These are phyloP conservation scores for Epichloe baconii DNA, from an alignment of 2,329 filamentous ascomycete species.

Conservation along the genomic window DNA sequence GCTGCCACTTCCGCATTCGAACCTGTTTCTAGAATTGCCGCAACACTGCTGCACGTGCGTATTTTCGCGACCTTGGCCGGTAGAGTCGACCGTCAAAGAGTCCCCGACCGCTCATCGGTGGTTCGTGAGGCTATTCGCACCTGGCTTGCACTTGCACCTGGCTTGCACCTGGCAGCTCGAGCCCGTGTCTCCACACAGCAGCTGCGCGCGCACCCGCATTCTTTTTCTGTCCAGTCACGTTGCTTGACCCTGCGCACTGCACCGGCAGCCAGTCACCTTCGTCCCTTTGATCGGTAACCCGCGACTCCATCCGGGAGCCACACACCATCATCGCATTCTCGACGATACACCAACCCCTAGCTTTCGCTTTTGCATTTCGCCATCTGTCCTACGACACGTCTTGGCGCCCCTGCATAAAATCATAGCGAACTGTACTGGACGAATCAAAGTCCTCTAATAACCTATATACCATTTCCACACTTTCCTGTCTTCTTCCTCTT, in stretches of 20 bases:
- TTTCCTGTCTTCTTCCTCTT: background rate
- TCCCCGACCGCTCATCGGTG: constrained; percentile 10
- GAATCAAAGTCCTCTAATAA: background rate
- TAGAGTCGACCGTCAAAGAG: constrained; percentile 5
- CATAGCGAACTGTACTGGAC: background rate
- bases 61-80: constrained; percentile 9
- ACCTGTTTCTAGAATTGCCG: constrained; percentile 12
- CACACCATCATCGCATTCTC: constrained; percentile 1
- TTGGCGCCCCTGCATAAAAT: background rate
- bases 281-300: background rate
- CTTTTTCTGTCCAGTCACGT: constrained; percentile 12
- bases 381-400: background rate
- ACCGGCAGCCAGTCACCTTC: constrained; percentile 2
- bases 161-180: constrained; percentile 5
- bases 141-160: constrained; percentile 5
- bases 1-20: constrained; percentile 16
- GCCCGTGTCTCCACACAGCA: constrained; percentile 5
- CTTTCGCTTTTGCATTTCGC: background rate
- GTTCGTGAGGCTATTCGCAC: constrained; percentile 29
- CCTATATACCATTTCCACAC: background rate
- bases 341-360: constrained; percentile 6
- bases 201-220: constrained; percentile 7
- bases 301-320: constrained; percentile 2
- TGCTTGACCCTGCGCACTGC: constrained; percentile 6
- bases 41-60: constrained; percentile 10